Percentiles rank a stretch among this genome's conserved stretches.
Evolutionary conservation across 106 monocot species (phyloP).

Genomic region (Xerophyta viscosa): DNA sequence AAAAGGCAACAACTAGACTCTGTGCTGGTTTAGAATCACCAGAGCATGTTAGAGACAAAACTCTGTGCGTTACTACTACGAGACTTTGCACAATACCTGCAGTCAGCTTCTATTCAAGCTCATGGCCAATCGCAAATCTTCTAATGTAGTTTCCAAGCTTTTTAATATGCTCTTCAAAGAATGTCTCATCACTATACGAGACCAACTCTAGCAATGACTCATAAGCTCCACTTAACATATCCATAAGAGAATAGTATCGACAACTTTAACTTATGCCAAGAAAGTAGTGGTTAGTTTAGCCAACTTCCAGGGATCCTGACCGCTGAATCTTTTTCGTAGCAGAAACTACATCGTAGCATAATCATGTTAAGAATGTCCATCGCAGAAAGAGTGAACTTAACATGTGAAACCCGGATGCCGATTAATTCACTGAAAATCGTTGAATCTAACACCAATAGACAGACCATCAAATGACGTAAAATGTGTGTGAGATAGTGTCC

Average conservation of each 20-base stretch:
- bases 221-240: constrained; percentile 45
- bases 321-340: constrained; percentile 18
- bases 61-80: constrained; percentile 48
- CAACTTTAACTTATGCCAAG: constrained; percentile 27
- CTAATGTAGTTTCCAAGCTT: constrained; percentile 20
- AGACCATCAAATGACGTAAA: constrained; percentile 26
- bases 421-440: constrained; percentile 16
- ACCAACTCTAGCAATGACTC: constrained; percentile 34
- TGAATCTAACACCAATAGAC: constrained; percentile 22
- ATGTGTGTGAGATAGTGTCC: constrained; percentile 21
- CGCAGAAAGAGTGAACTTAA: constrained; percentile 30
- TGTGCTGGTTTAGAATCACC: constrained; percentile 11
- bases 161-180: constrained; percentile 12
- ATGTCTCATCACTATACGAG: constrained; percentile 25
- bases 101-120: constrained; percentile 53
- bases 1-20: constrained; percentile 8
- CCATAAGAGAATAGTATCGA: constrained; percentile 36
- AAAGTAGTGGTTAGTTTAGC: constrained; percentile 27
- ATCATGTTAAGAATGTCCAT: constrained; percentile 22
- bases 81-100: constrained; percentile 44
- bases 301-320: constrained; percentile 54
- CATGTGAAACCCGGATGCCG: constrained; percentile 21
- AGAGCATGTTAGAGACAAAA: not conserved
- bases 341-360: constrained; percentile 30
- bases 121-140: constrained; percentile 19